Base-by-base conservation (phyloP, 1,284 basidiomycete species). In the Ustilago vetiveriae region DNA sequence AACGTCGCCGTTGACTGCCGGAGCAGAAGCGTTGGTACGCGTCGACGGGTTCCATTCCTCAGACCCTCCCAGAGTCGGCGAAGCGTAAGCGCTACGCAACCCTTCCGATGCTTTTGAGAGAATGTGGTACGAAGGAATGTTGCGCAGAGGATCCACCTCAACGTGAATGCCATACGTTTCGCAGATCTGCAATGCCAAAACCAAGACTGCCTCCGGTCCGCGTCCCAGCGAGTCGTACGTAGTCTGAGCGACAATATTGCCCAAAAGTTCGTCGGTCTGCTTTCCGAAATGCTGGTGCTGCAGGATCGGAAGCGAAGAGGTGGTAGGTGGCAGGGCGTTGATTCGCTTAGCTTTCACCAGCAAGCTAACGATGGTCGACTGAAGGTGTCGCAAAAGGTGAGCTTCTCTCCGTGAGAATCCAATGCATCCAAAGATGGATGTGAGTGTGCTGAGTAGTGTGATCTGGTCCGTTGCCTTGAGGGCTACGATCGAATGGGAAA, bases 161-260 rank as follows among this genome's bases (percentile, higher is more conserved):
- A 80, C 63, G 22, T 80, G 69, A 36, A 81, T 68, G 10, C 78
- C 78, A 37, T 78, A 75, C 38, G 77, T 78, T 40, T 81, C 78
- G 56, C 77, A 79, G 14, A 78, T 64, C 53, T 75, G 72, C 39
- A 76, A 50, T 0, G 79, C 79, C n/a, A 81, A 55, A 19, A 79
- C 72, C 5, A 81, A 54, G 24, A 79, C 71, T 4, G 79, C 71
- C n/a, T 78, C 75, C 1, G 68, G 54, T 5, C 67, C 71, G 6
- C 57, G 30, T 1, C 69, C 58, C 0, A 67, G 39, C 19, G 58
- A 54, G 29, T 68, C 66, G 35, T 43, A 57, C 16, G 59, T 46
- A 3, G 70, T 60, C 47, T 71, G 66, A 0, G 57, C 62, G 1
- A 75, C 60, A 24, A 76, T 58, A 23, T 71, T 70, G 21, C 69